These are phyloP conservation scores for Botrytis byssoidea DNA, from an alignment of 2,329 filamentous ascomycete genomes.

Conservation along the genomic window DNA sequence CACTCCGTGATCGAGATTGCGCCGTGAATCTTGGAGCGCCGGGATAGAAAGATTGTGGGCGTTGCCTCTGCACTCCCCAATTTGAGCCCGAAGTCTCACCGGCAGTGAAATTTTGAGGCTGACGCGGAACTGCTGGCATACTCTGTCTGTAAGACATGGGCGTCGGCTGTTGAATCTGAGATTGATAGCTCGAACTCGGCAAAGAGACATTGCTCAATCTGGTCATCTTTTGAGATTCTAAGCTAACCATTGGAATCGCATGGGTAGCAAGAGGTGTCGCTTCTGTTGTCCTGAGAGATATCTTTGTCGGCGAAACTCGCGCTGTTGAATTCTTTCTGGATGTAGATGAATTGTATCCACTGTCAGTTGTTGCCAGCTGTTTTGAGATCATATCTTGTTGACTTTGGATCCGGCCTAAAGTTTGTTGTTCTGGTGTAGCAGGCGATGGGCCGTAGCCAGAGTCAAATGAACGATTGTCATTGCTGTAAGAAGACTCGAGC, in stretches of 20 bases:
- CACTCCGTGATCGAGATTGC: conserved; percentile 29
- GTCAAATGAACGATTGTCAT: conserved; percentile 30
- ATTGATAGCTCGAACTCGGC: neutral
- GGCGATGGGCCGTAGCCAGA: conserved; percentile 28
- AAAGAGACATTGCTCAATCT: conserved; percentile 5
- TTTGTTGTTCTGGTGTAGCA: conserved; percentile 12
- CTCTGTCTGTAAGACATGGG: conserved; percentile 22
- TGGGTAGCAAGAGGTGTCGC: conserved; percentile 23
- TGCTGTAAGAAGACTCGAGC: conserved; percentile 17
- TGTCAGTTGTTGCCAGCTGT: conserved; percentile 56
- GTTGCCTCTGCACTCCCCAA: conserved; percentile 22
- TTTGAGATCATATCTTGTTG: conserved; percentile 34
- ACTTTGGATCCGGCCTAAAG: conserved; percentile 13
- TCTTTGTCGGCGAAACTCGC: conserved; percentile 23
- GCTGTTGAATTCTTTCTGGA: conserved; percentile 41
- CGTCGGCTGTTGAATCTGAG: conserved; percentile 17
- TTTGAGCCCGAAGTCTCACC: conserved; percentile 16
- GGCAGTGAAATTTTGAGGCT: neutral
- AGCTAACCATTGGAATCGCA: conserved; percentile 15
- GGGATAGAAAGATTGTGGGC: conserved; percentile 23
- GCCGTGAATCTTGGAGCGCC: conserved; percentile 29
- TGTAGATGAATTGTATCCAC: conserved; percentile 60
- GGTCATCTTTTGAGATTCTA: conserved; percentile 7
- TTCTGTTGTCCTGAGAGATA: conserved; percentile 1
- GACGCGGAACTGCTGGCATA: conserved; percentile 16